A percentile compares a stretch with the other conserved stretches of the same genome.
These are phyloP conservation scores for Phaeophleospora eucalypticola DNA, from an alignment of 2,329 filamentous ascomycete genomes.

Conservation along the genomic window DNA sequence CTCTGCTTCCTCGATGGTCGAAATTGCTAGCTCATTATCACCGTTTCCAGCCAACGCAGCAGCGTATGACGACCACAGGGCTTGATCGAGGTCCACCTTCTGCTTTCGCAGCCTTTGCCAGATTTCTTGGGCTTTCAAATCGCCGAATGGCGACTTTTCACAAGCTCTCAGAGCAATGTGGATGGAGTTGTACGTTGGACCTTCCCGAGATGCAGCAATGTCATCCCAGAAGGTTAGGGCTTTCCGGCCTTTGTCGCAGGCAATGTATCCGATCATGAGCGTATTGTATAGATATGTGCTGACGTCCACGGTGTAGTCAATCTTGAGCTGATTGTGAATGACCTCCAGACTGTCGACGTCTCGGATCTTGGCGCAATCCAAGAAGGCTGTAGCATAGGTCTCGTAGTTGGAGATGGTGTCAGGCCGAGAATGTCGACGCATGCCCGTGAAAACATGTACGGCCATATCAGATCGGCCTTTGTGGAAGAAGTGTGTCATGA, in stretches of 20 bases:
- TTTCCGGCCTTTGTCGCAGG: constrained; percentile 60
- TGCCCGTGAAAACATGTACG: constrained; percentile 81
- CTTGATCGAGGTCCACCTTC: constrained; percentile 71
- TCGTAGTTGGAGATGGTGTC: constrained; percentile 63
- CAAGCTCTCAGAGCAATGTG: constrained; percentile 77
- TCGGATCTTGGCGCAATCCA: constrained; percentile 54
- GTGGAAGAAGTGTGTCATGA: constrained; percentile 82
- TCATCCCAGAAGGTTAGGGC: constrained; percentile 79
- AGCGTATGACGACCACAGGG: constrained; percentile 72
- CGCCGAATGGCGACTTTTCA: constrained; percentile 54
- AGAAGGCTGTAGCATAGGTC: constrained; percentile 74
- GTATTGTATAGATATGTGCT: constrained; percentile 75
- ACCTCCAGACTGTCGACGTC: constrained; percentile 61
- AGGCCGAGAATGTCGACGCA: constrained; percentile 70
- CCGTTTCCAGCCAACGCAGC: constrained; percentile 71
- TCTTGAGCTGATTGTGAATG: constrained; percentile 89
- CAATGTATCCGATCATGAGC: constrained; percentile 79
- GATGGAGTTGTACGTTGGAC: constrained; percentile 76
- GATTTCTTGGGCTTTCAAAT: constrained; percentile 50
- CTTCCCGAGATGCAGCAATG: constrained; percentile 78
- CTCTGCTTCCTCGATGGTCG: constrained; percentile 63
- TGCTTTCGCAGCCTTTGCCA: constrained; percentile 69
- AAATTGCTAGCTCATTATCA: constrained; percentile 63
- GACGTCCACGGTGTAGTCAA: constrained; percentile 75
- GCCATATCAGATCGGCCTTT: constrained; percentile 80